A percentile compares a stretch with the other conserved stretches of the same genome.
Conservation (phyloP, 1,284 basidiomycete genomes). For the Tylopilus orsonianus region DNA sequence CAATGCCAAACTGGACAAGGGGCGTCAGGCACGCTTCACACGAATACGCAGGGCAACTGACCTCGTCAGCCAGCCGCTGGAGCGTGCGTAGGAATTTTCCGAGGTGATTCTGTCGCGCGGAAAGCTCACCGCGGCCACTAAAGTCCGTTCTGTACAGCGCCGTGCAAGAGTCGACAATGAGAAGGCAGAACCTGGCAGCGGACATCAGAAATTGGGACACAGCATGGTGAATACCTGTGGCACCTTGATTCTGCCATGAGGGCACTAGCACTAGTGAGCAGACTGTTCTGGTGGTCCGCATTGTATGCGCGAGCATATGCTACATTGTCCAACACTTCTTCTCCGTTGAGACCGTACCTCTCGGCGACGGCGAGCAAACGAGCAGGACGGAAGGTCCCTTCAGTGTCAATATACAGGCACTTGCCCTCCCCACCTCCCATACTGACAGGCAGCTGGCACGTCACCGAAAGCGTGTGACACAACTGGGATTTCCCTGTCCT, state of each 20-base stretch:
- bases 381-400: constrained; percentile 97
- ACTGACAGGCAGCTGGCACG: constrained; percentile 94
- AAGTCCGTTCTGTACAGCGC: constrained; percentile 97
- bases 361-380: constrained; percentile 94
- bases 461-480: constrained; percentile 97
- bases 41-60: constrained; percentile 35
- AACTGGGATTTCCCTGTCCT: constrained; percentile 98
- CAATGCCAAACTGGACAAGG: constrained; percentile 82
- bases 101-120: constrained; percentile 94
- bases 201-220: constrained; percentile 9
- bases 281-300: constrained; percentile 93
- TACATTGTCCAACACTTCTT: constrained; percentile 98
- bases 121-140: constrained; percentile 92
- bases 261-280: constrained; percentile 90
- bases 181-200: constrained; percentile 81
- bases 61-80: constrained; percentile 95
- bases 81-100: constrained; percentile 94
- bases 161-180: constrained; percentile 97
- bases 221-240: constrained; percentile 21
- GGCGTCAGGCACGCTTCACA: constrained; percentile 14
- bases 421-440: constrained; percentile 99
- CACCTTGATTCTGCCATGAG: constrained; percentile 97
- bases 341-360: constrained; percentile 92
- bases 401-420: constrained; percentile 98
- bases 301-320: constrained; percentile 99